Percentiles rank a stretch among this genome's conserved stretches.
Conservation (phyloP, 257 asterid species). For the Gardenia jasminoides region DNA sequence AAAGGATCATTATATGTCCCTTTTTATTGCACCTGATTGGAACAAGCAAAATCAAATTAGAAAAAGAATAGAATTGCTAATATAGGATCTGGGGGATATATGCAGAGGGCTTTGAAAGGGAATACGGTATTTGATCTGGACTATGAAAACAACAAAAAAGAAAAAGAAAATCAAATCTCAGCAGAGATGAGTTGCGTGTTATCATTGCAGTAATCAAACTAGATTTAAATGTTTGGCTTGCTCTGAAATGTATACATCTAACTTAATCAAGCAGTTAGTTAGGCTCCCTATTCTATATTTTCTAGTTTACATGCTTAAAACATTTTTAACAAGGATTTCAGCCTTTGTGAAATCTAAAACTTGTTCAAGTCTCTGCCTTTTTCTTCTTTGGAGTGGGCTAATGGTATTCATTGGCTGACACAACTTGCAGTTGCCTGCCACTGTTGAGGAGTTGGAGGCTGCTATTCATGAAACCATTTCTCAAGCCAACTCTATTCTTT, state of each 20-base stretch:
- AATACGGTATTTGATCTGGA: not conserved
- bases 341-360: not conserved
- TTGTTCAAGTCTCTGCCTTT: not conserved
- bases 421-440: slow-evolving; percentile 79
- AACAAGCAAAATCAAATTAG: not conserved
- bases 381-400: slow-evolving; percentile 1
- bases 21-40: not conserved
- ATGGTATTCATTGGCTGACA: not conserved
- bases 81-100: not conserved
- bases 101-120: not conserved
- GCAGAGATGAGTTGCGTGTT: not conserved
- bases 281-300: not conserved
- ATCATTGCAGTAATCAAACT: no score
- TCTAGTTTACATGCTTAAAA: not conserved
- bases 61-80: not conserved
- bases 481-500: slow-evolving; percentile 84
- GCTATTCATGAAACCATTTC: slow-evolving; percentile 72
- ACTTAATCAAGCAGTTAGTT: not conserved
- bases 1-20: not conserved
- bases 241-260: not conserved
- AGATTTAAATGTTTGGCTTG: not conserved
- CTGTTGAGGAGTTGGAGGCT: slow-evolving; percentile 83
- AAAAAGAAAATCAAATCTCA: not conserved
- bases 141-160: not conserved
- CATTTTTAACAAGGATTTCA: not conserved